Evolutionary conservation across 164 flowering plant species (phyloP).

Genomic region (Stephania cephalantha): DNA sequence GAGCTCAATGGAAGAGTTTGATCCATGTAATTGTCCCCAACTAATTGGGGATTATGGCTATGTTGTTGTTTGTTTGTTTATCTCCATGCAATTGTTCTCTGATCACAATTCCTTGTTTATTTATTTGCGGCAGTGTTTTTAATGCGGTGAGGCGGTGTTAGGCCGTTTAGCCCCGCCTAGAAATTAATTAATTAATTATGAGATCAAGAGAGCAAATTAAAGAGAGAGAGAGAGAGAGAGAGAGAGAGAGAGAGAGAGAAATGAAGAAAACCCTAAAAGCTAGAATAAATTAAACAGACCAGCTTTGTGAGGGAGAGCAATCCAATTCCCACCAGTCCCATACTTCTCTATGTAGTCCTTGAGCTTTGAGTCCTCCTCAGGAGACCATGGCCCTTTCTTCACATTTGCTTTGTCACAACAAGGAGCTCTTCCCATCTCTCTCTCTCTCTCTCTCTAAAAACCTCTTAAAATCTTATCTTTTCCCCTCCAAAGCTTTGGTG

Average conservation of each 20-base stretch:
- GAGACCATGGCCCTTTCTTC: conserved; percentile 85
- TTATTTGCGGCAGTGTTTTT: no score
- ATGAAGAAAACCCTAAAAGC: no score
- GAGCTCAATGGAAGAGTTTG: no score
- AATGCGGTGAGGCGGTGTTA: no score
- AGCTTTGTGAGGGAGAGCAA: conserved; percentile 65
- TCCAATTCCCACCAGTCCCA: conserved; percentile 77
- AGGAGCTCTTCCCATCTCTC: conserved; percentile 75
- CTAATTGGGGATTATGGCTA: no score
- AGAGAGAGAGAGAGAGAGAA: no score
- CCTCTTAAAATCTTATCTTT: background rate
- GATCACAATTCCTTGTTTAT: no score
- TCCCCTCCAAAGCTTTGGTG: background rate
- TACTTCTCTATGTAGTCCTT: conserved; percentile 53
- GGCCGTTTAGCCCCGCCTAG: no score
- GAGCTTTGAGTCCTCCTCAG: conserved; percentile 70
- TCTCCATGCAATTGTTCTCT: background rate
- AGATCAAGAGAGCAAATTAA: background rate
- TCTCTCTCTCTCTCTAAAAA: conserved; percentile 12
- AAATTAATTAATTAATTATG: background rate
- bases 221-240: no score
- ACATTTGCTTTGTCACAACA: conserved; percentile 84
- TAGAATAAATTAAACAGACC: conserved; percentile 25
- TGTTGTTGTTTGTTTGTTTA: no score
- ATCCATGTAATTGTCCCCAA: no score